Percentiles rank a stretch among this genome's conserved stretches.
These are phyloP conservation scores for Spinellus fusiger DNA, from an alignment of 192 early-diverging fungal genomes.

Conservation along the genomic window DNA sequence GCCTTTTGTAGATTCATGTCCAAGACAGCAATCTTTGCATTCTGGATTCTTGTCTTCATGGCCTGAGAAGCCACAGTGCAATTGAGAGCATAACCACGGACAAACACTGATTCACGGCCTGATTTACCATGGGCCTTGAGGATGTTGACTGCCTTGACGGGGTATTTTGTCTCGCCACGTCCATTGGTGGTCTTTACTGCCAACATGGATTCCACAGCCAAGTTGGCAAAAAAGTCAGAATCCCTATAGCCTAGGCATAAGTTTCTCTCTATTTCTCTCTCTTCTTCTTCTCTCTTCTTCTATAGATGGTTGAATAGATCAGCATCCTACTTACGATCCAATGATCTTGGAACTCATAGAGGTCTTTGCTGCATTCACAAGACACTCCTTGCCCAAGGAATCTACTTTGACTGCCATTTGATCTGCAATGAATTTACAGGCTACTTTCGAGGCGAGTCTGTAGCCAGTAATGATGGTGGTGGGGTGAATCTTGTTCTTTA, in stretches of 20 bases:
- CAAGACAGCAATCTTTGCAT: constrained; percentile 94
- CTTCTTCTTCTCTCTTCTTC: neutral
- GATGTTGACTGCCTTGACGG: constrained; percentile 96
- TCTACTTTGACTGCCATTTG: constrained; percentile 96
- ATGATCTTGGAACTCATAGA: constrained; percentile 98
- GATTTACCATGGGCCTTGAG: constrained; percentile 96
- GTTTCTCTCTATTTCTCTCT: neutral
- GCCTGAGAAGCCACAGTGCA: constrained; percentile 96
- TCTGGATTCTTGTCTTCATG: constrained; percentile 81
- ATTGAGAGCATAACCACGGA: constrained; percentile 96
- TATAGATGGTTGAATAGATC: neutral
- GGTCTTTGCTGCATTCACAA: constrained; percentile 97
- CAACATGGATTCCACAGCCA: constrained; percentile 89
- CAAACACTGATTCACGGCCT: constrained; percentile 78
- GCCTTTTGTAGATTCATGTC: constrained; percentile 99
- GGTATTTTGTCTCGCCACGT: constrained; percentile 86
- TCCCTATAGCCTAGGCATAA: constrained; percentile 46
- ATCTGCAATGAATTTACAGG: constrained; percentile 96
- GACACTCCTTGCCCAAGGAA: constrained; percentile 82
- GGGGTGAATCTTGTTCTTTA: constrained; percentile 99
- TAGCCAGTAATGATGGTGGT: constrained; percentile 99
- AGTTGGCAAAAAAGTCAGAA: constrained; percentile 92
- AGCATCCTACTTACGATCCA: constrained; percentile 62
- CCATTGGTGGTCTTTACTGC: constrained; percentile 85
- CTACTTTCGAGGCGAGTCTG: constrained; percentile 93